A percentile compares a stretch with the other conserved stretches of the same genome.
phyloP scores from a whole-genome alignment of 139 green algal species.

The Volvox reticuliferus region DNA sequence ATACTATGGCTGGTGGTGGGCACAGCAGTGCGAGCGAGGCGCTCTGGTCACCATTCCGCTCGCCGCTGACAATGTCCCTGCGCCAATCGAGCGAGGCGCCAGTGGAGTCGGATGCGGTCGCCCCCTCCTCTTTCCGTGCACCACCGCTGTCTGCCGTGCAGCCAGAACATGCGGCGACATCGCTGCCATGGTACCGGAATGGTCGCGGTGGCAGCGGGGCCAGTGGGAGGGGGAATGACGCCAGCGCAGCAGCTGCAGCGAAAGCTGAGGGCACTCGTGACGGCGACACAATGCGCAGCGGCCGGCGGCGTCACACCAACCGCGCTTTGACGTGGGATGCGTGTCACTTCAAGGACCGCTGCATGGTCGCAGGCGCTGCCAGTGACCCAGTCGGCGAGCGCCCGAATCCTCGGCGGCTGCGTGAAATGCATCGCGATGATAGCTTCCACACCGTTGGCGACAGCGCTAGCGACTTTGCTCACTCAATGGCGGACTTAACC shows the following conservation, averaged over 20 bases:
- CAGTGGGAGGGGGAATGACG: background rate
- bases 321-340: background rate
- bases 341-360: background rate
- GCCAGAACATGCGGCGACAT: background rate
- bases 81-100: background rate
- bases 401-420: background rate
- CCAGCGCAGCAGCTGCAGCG: background rate
- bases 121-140: background rate
- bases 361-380: background rate
- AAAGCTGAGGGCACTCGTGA: background rate
- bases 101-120: background rate
- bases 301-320: background rate
- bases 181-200: background rate
- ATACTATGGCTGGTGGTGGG: background rate
- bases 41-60: background rate
- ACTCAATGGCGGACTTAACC: too few relatives aligned
- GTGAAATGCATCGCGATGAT: background rate
- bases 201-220: background rate
- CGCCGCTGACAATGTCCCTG: background rate
- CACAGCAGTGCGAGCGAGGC: background rate
- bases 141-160: background rate
- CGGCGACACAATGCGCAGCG: background rate
- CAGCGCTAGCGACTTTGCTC: background rate
- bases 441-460: slow-evolving; percentile 9
- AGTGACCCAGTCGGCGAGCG: background rate